Evolutionary conservation across 106 monocot species (phyloP).

Genomic region (Gastrodia elata): DNA sequence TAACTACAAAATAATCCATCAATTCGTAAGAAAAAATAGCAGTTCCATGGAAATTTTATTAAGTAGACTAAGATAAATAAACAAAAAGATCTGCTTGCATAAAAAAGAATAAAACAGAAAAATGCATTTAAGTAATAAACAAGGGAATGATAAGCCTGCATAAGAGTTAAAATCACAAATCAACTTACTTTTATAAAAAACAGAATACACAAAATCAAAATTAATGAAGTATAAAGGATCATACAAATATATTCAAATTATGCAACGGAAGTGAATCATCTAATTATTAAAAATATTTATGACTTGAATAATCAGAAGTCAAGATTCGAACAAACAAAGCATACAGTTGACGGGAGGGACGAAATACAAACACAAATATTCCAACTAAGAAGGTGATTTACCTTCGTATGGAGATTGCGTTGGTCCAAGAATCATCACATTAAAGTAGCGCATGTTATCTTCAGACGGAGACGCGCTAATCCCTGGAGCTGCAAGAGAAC

Average conservation of each 20-base stretch:
- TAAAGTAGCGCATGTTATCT: slow-evolving; percentile 96
- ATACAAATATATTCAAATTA: background rate
- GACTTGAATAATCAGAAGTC: background rate
- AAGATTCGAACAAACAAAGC: background rate
- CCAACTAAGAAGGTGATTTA: background rate
- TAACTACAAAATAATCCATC: too few relatives aligned
- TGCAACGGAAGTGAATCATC: background rate
- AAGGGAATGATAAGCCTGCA: background rate
- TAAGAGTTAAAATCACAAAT: background rate
- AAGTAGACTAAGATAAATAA: background rate
- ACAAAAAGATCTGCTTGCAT: background rate
- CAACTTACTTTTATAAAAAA: background rate
- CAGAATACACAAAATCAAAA: background rate
- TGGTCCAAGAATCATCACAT: slow-evolving; percentile 94
- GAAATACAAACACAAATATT: background rate
- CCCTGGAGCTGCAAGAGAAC: slow-evolving; percentile 61
- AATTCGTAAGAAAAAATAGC: too few relatives aligned
- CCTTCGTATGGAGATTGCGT: slow-evolving; percentile 96
- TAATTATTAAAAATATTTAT: background rate
- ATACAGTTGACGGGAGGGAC: background rate
- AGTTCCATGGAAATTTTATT: background rate
- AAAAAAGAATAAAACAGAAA: background rate
- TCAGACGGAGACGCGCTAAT: slow-evolving; percentile 96
- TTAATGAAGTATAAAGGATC: background rate
- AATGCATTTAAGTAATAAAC: background rate